Conservation (phyloP, 1,139 yeast species). For the Debaryomyces udenii region DNA sequence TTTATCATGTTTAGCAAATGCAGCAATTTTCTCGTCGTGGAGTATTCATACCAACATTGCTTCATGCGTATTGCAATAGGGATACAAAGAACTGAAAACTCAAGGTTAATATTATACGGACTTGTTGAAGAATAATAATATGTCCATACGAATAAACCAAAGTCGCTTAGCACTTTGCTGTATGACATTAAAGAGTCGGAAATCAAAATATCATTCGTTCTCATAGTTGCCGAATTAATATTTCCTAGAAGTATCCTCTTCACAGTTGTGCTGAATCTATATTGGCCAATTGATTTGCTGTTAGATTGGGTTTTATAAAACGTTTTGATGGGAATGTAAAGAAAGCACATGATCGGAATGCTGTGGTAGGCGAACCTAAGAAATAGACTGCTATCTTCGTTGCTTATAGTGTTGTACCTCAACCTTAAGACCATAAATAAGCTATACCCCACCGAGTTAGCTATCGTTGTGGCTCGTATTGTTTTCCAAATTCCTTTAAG, state of each 20-base stretch:
- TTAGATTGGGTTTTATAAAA: constrained; percentile 19
- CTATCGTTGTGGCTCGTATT: constrained; percentile 24
- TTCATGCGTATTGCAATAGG: constrained; percentile 76
- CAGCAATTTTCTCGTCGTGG: constrained; percentile 46
- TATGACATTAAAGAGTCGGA: constrained; percentile 85
- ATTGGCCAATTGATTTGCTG: constrained; percentile 37
- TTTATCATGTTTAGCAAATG: constrained; percentile 75
- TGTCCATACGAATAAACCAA: constrained; percentile 50
- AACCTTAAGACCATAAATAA: constrained; percentile 25
- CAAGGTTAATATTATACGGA: constrained; percentile 40
- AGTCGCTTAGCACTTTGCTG: constrained; percentile 72
- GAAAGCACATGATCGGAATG: constrained; percentile 25
- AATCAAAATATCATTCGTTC: constrained; percentile 78
- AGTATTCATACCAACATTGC: constrained; percentile 78
- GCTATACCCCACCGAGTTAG: constrained; percentile 27
- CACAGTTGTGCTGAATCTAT: constrained; percentile 49
- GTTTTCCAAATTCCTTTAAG: constrained; percentile 38
- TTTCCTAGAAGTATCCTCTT: constrained; percentile 58
- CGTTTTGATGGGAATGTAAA: constrained; percentile 19
- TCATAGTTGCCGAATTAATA: constrained; percentile 54
- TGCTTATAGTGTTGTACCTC: constrained; percentile 15
- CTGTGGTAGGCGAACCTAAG: constrained; percentile 14
- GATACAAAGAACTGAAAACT: constrained; percentile 51
- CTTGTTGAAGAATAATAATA: constrained; percentile 21
- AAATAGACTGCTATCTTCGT: constrained; percentile 6